Percentiles rank a stretch among this genome's conserved stretches.
Conservation (phyloP, 2,329 filamentous ascomycete genomes). For the Zymoseptoria pseudotritici region DNA sequence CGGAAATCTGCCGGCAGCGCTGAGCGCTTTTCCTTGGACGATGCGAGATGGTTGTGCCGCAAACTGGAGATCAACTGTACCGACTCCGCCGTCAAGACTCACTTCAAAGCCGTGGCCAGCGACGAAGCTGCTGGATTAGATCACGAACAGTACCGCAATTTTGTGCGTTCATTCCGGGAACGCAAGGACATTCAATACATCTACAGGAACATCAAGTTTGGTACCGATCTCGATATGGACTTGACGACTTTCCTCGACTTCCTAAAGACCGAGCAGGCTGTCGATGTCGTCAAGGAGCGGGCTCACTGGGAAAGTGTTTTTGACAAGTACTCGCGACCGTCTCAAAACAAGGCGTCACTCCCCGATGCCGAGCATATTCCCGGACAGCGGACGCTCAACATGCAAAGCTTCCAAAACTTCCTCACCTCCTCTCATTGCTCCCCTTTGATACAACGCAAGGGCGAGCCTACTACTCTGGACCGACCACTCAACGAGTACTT, state of each 20-base stretch:
- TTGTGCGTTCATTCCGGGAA: slow-evolving; percentile 75
- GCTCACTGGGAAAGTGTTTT: slow-evolving; percentile 67
- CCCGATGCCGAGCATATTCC: slow-evolving; percentile 36
- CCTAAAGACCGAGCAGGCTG: slow-evolving; percentile 63
- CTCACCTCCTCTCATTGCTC: slow-evolving; percentile 53
- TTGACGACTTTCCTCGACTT: slow-evolving; percentile 69
- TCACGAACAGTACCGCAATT: slow-evolving; percentile 74
- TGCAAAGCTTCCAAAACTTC: slow-evolving; percentile 70
- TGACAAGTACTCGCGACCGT: slow-evolving; percentile 24
- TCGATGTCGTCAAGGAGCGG: slow-evolving; percentile 62
- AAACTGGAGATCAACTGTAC: slow-evolving; percentile 89
- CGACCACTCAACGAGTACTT: slow-evolving; percentile 93
- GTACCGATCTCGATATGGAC: slow-evolving; percentile 54
- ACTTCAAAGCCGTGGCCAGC: slow-evolving; percentile 68
- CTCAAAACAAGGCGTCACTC: slow-evolving; percentile 32
- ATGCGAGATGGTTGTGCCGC: slow-evolving; percentile 76
- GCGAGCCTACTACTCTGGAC: slow-evolving; percentile 51
- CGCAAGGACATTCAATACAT: slow-evolving; percentile 72
- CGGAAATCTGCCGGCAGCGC: slow-evolving; percentile 55
- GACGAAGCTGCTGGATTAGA: slow-evolving; percentile 59
- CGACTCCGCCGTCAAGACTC: slow-evolving; percentile 61
- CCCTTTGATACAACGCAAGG: slow-evolving; percentile 18
- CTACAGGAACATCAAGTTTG: slow-evolving; percentile 51
- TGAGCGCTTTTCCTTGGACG: slow-evolving; percentile 67
- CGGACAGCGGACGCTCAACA: slow-evolving; percentile 59